Evolutionary conservation across 257 asterid species (phyloP).

Genomic region (Thymus quinquecostatus): DNA sequence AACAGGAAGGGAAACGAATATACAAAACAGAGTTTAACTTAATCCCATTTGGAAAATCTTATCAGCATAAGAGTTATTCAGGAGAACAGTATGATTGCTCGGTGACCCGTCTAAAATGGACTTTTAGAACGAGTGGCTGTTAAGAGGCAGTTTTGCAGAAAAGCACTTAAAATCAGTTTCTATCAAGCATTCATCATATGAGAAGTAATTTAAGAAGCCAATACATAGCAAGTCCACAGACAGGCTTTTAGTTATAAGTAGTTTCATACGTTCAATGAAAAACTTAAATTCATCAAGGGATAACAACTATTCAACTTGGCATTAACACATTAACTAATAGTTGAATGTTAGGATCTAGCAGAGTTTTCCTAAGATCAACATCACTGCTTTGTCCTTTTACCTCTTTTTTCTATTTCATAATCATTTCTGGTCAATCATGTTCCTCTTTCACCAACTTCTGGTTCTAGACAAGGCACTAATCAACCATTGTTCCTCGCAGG

Average conservation of each 20-base stretch:
- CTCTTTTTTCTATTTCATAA: conserved; percentile 6
- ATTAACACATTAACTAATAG: neutral
- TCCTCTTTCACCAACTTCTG: conserved; percentile 13
- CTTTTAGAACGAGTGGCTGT: neutral
- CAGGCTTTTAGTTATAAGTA: neutral
- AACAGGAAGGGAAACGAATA: too few species aligned
- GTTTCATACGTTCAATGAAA: neutral
- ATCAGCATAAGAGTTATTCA: neutral
- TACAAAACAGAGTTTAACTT: neutral
- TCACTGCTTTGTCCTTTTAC: neutral
- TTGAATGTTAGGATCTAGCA: conserved; percentile 7
- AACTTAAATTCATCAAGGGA: neutral
- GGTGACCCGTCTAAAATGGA: neutral
- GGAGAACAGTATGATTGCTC: neutral
- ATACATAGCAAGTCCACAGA: neutral
- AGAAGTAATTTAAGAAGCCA: neutral
- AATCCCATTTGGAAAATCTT: neutral
- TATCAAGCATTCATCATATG: too few species aligned
- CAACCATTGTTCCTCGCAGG: conserved; percentile 1
- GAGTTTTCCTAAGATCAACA: neutral
- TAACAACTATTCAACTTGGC: conserved; percentile 13
- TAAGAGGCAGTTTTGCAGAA: neutral
- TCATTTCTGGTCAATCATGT: conserved; percentile 19
- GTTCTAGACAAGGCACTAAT: neutral
- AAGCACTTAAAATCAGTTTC: neutral